These are phyloP conservation scores for Yamadazyma olivae DNA, from an alignment of 805 yeast genomes.

Conservation along the genomic window DNA sequence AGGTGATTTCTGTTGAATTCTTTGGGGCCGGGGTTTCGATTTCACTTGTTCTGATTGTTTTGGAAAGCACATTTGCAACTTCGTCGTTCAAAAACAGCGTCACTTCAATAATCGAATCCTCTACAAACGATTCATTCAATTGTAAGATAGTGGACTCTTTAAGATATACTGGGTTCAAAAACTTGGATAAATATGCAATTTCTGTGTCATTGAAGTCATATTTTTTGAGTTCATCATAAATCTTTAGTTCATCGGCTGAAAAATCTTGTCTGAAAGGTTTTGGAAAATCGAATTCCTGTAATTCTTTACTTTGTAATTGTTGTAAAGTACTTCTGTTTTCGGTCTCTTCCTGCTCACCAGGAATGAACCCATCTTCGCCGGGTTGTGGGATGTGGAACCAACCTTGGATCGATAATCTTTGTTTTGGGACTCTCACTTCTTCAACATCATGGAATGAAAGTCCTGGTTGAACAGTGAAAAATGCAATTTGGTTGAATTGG, in stretches of 20 bases:
- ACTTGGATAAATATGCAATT: constrained; percentile 46
- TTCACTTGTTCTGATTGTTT: constrained; percentile 51
- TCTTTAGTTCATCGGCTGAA: constrained; percentile 34
- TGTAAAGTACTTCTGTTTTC: constrained; percentile 76
- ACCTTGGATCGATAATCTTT: constrained; percentile 90
- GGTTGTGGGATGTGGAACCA: constrained; percentile 98
- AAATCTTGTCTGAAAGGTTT: constrained; percentile 51
- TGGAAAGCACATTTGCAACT: constrained; percentile 33
- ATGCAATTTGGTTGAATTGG: constrained; percentile 93
- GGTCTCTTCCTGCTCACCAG: constrained; percentile 78
- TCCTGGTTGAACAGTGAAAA: constrained; percentile 95
- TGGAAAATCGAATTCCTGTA: constrained; percentile 81
- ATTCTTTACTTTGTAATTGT: constrained; percentile 70
- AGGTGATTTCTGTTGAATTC: constrained; percentile 47
- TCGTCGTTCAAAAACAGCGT: constrained; percentile 54
- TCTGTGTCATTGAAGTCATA: constrained; percentile 32
- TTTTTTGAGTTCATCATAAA: constrained; percentile 20
- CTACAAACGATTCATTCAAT: constrained; percentile 53
- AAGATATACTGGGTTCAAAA: constrained; percentile 52
- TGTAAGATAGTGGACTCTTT: constrained; percentile 31
- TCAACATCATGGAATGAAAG: constrained; percentile 96
- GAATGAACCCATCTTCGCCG: constrained; percentile 82
- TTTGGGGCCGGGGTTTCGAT: constrained; percentile 61
- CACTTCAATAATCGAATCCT: constrained; percentile 69
- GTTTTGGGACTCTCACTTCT: constrained; percentile 89